phyloP scores from a whole-genome alignment of 1,284 basidiomycete genomes.

The Fomitopsis schrenkii region DNA sequence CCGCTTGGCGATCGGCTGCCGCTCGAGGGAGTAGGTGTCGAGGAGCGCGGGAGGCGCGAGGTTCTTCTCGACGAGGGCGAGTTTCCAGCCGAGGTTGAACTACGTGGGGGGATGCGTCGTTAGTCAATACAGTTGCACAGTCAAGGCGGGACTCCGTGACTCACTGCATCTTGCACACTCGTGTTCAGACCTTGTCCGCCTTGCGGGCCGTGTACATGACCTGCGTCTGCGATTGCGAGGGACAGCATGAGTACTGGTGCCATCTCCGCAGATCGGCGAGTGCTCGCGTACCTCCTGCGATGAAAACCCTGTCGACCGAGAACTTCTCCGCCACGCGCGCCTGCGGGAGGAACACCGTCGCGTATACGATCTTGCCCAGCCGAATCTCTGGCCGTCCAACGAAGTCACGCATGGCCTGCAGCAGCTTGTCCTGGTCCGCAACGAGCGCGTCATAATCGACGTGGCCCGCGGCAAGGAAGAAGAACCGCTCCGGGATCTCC shows the following conservation, averaged over 20 bases:
- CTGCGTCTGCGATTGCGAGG: conserved; percentile 13
- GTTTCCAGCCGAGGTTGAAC: conserved; percentile 32
- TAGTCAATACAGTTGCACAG: neutral
- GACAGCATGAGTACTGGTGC: neutral
- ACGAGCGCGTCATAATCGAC: conserved; percentile 3
- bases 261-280: neutral
- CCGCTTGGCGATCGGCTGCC: conserved; percentile 22
- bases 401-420: conserved; percentile 1
- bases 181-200: conserved; percentile 23
- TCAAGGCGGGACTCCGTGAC: neutral
- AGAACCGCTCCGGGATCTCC: neutral
- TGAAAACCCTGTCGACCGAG: conserved; percentile 28
- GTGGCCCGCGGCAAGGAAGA: neutral
- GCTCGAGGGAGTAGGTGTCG: conserved; percentile 24
- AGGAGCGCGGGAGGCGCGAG: conserved; percentile 19
- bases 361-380: conserved; percentile 4
- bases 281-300: conserved; percentile 30
- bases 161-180: conserved; percentile 8
- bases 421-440: neutral
- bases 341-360: conserved; percentile 21
- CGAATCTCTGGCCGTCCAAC: conserved; percentile 6
- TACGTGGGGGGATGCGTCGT: conserved; percentile 1
- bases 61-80: conserved; percentile 25
- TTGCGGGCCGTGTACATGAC: conserved; percentile 27
- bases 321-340: conserved; percentile 34